Evolutionary conservation across 1,284 basidiomycete species (phyloP).

Genomic region (Ganoderma leucocontextum): DNA sequence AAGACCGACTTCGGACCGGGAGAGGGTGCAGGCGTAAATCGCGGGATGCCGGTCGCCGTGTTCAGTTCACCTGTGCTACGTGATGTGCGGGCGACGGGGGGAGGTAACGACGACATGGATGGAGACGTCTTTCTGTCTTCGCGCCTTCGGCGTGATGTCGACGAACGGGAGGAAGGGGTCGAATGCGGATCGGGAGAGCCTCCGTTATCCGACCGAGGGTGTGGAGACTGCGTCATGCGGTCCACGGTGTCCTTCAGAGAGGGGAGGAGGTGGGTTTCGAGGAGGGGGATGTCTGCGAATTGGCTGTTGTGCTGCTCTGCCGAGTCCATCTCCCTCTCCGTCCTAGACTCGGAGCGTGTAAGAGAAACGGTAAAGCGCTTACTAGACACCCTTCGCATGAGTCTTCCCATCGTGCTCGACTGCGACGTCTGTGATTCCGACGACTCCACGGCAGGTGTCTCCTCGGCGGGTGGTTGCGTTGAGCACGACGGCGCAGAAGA

Average conservation of each 20-base stretch:
- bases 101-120: background rate
- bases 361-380: conserved; percentile 35
- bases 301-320: conserved; percentile 51
- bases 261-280: conserved; percentile 71
- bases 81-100: background rate
- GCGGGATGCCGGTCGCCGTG: conserved; percentile 15
- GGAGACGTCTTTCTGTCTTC: background rate
- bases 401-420: conserved; percentile 16
- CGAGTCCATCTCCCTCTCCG: conserved; percentile 31
- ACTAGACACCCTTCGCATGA: conserved; percentile 31
- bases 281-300: conserved; percentile 58
- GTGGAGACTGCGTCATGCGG: conserved; percentile 62
- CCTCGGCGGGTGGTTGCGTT: conserved; percentile 32
- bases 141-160: background rate
- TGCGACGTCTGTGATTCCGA: conserved; percentile 12
- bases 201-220: conserved; percentile 6
- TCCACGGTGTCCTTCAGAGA: conserved; percentile 74
- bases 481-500: background rate
- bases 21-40: conserved; percentile 12
- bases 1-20: conserved; percentile 20
- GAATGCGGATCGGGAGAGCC: conserved; percentile 6
- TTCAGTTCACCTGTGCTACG: conserved; percentile 15
- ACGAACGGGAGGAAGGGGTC: background rate
- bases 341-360: conserved; percentile 25
- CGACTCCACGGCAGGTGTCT: conserved; percentile 14